Evolutionary conservation across 192 early-diverging fungal species (phyloP).

Genomic region (Gamsiella multidivaricata): DNA sequence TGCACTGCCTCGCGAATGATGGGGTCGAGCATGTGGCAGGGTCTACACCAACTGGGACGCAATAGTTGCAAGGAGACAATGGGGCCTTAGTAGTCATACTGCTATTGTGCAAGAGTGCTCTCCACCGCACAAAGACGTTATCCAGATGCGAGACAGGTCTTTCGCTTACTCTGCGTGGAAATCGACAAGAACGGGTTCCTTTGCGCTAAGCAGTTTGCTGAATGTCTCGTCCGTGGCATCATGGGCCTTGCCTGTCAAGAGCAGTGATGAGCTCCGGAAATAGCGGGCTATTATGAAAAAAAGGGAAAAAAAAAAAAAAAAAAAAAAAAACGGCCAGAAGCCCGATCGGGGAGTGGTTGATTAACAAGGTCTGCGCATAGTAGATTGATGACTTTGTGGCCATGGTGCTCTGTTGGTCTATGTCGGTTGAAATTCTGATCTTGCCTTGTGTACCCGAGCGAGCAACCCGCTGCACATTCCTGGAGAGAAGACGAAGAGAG

Average conservation of each 20-base stretch:
- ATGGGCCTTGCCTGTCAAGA: conserved; percentile 59
- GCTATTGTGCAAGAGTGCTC: no score
- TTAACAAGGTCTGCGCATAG: not conserved
- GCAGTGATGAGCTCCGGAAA: conserved; percentile 41
- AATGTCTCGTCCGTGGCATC: conserved; percentile 72
- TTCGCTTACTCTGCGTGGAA: conserved; percentile 77
- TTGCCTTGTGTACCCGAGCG: conserved; percentile 19
- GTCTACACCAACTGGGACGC: conserved; percentile 79
- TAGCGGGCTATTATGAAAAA: conserved; percentile 12
- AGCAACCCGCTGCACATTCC: conserved; percentile 36
- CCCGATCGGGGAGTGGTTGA: no score
- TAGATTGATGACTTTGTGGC: no score
- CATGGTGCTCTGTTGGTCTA: no score
- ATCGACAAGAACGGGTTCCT: conserved; percentile 81
- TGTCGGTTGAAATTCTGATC: no score
- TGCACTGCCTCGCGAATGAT: conserved; percentile 72
- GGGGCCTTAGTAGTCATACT: no score
- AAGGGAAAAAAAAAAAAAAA: not conserved
- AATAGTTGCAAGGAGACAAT: no score
- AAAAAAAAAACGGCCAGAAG: no score
- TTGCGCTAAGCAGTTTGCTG: conserved; percentile 67
- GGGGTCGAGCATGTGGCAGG: conserved; percentile 83
- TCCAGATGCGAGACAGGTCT: not conserved
- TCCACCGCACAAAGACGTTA: no score
- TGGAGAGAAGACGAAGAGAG: conserved; percentile 38